A percentile compares a stretch with the other conserved stretches of the same genome.
phyloP scores from a whole-genome alignment of 2,329 filamentous ascomycete species.

The Cladobotryum protrusum region DNA sequence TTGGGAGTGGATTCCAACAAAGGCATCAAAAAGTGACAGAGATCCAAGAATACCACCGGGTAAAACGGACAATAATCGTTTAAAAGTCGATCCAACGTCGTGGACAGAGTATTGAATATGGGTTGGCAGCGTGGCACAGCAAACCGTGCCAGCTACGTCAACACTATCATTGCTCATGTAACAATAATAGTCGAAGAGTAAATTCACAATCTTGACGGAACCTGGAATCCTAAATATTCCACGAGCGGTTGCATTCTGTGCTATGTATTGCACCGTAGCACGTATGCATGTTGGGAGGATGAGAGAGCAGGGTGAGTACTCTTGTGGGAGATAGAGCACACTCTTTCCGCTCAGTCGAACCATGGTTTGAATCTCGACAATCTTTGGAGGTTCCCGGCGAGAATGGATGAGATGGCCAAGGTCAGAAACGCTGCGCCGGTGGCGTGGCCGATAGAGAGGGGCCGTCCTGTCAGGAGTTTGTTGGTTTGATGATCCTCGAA shows the following conservation, averaged over 20 bases:
- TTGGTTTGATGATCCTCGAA: conserved; percentile 21
- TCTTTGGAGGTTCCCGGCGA: conserved; percentile 40
- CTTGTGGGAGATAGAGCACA: conserved; percentile 52
- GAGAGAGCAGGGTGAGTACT: conserved; percentile 52
- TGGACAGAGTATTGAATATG: conserved; percentile 56
- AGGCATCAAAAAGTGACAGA: conserved; percentile 52
- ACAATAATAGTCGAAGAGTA: conserved; percentile 60
- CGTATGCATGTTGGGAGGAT: conserved; percentile 60
- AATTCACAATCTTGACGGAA: conserved; percentile 48
- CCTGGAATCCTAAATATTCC: conserved; percentile 61
- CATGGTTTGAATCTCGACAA: conserved; percentile 50
- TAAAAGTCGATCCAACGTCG: conserved; percentile 63
- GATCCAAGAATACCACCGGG: conserved; percentile 63
- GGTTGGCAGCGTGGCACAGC: conserved; percentile 51
- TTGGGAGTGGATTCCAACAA: conserved; percentile 55
- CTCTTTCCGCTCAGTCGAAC: conserved; percentile 58
- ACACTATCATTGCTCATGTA: conserved; percentile 39
- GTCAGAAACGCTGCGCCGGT: conserved; percentile 51
- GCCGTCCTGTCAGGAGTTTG: conserved; percentile 10
- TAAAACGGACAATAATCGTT: conserved; percentile 55
- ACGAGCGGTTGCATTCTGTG: conserved; percentile 48
- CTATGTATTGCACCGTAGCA: conserved; percentile 58
- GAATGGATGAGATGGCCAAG: conserved; percentile 41
- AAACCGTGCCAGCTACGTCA: conserved; percentile 51
- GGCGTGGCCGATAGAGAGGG: conserved; percentile 20